phyloP scores from a whole-genome alignment of 2,329 filamentous ascomycete species.

The Claviceps quebecensis region DNA sequence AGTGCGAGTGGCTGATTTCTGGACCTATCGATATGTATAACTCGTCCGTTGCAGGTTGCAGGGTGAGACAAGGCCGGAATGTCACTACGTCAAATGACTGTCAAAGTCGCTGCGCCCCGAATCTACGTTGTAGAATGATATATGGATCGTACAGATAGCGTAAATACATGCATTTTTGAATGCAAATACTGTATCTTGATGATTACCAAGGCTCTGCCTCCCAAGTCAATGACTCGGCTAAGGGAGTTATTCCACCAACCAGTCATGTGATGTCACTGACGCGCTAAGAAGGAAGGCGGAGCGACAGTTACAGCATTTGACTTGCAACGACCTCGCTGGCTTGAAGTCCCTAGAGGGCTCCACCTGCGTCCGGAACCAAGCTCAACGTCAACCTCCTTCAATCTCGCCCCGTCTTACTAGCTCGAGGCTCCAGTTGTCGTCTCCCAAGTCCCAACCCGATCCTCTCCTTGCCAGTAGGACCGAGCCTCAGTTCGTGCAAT shows the following conservation, averaged over 20 bases:
- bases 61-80: neutral
- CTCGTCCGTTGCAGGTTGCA: neutral
- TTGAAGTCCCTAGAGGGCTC: conserved; percentile 11
- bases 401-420: conserved; percentile 16
- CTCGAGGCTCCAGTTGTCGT: conserved; percentile 4
- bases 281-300: neutral
- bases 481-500: neutral
- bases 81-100: neutral
- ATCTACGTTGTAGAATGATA: neutral
- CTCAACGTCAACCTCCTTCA: conserved; percentile 23
- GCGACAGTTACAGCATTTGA: neutral
- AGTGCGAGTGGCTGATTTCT: too few relatives aligned
- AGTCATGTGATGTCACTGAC: conserved; percentile 27
- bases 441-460: conserved; percentile 5
- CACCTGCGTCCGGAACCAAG: conserved; percentile 24
- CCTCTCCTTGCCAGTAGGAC: neutral
- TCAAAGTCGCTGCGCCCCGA: neutral
- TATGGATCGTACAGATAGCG: too few relatives aligned
- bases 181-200: too few relatives aligned
- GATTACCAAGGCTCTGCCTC: too few relatives aligned
- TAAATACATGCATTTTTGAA: too few relatives aligned
- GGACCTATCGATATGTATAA: too few relatives aligned
- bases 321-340: conserved; percentile 10
- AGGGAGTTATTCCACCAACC: neutral
- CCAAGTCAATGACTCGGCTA: too few relatives aligned